Conservation (phyloP, 2,329 filamentous ascomycete genomes). For the Fusarium equiseti region DNA sequence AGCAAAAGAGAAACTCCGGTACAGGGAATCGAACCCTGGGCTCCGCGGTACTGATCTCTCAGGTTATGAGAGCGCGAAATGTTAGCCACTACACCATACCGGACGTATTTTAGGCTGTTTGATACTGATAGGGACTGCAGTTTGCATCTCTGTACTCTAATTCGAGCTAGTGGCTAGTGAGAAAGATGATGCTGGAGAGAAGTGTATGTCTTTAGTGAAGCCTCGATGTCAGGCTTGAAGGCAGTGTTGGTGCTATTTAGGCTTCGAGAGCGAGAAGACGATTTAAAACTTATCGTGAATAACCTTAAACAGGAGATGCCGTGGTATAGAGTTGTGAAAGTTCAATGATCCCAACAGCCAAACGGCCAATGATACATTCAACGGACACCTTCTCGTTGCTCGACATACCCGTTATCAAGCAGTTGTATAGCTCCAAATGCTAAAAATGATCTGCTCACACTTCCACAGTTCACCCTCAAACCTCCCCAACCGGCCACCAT, state of each 20-base stretch:
- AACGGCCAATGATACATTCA: background rate
- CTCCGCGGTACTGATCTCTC: slow-evolving; percentile 44
- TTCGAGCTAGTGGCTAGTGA: accelerated
- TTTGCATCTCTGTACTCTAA: accelerated
- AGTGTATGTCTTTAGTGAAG: no score
- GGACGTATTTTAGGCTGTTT: slow-evolving; percentile 25
- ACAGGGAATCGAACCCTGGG: slow-evolving; percentile 49
- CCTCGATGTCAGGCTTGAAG: no score
- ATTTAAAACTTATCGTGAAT: no score
- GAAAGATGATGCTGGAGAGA: no score
- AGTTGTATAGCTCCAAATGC: background rate
- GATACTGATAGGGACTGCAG: accelerated
- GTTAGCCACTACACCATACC: slow-evolving; percentile 53
- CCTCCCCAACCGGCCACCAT: no score
- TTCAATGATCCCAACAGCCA: background rate
- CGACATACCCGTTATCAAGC: background rate
- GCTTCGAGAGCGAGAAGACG: no score
- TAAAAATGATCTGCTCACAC: background rate
- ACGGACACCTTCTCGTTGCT: background rate
- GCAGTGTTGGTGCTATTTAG: no score
- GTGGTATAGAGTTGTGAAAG: background rate
- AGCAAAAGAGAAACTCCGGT: slow-evolving; percentile 37
- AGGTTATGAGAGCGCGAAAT: slow-evolving; percentile 50
- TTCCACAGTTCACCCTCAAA: background rate
- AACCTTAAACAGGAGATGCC: background rate